Percentiles rank a stretch among this genome's conserved stretches.
Evolutionary conservation across 352 stramenopile species (phyloP).

Genomic region (Phytophthora sp.): DNA sequence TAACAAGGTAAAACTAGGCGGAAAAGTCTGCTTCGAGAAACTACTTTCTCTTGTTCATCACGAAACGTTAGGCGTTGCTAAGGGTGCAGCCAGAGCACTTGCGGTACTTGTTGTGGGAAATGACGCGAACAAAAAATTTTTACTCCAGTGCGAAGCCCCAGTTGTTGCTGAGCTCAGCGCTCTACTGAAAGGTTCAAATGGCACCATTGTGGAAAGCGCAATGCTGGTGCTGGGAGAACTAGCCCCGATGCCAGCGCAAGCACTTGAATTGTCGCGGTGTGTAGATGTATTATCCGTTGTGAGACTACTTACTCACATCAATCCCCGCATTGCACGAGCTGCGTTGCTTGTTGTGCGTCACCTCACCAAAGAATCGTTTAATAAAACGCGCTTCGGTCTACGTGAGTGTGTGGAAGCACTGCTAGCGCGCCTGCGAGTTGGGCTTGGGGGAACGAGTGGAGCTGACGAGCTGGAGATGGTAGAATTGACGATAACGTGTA

Average conservation of each 20-base stretch:
- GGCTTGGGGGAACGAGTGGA: constrained; percentile 20
- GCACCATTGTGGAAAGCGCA: constrained; percentile 70
- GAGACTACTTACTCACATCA: constrained; percentile 64
- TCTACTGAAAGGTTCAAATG: constrained; percentile 66
- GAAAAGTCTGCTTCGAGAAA: constrained; percentile 78
- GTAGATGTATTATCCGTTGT: constrained; percentile 71
- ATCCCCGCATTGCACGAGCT: constrained; percentile 60
- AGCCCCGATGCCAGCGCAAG: constrained; percentile 62
- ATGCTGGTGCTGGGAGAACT: constrained; percentile 78
- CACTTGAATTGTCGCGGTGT: constrained; percentile 72
- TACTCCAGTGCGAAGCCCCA: constrained; percentile 62
- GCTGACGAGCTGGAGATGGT: constrained; percentile 70
- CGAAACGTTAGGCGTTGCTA: constrained; percentile 66
- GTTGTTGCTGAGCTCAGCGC: constrained; percentile 65
- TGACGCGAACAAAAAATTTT: constrained; percentile 70
- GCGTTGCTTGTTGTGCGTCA: constrained; percentile 59
- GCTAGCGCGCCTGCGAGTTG: constrained; percentile 43
- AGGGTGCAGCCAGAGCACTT: constrained; percentile 62
- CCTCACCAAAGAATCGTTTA: constrained; percentile 80
- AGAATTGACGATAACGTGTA: constrained; percentile 62
- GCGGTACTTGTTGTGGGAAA: constrained; percentile 72
- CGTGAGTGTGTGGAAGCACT: constrained; percentile 61
- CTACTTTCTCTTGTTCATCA: constrained; percentile 68
- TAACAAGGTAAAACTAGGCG: constrained; percentile 83
- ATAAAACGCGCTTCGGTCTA: constrained; percentile 76